Conservation (phyloP, 2,329 filamentous ascomycete genomes). For the Pseudogymnoascus verrucosus region DNA sequence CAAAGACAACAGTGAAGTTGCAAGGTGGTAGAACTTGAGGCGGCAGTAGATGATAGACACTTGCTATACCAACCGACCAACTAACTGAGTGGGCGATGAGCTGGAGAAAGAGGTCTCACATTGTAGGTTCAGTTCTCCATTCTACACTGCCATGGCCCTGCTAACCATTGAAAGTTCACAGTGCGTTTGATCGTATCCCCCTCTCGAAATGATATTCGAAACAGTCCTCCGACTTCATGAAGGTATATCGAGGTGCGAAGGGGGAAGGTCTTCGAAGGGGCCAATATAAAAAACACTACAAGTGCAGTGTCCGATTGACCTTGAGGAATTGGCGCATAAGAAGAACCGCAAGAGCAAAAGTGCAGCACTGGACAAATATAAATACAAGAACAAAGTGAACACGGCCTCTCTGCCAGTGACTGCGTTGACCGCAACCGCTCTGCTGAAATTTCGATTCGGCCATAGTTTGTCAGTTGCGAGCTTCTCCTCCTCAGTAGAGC, state of each 20-base stretch:
- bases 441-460: neutral
- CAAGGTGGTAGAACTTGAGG: neutral
- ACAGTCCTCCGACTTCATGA: neutral
- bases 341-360: neutral
- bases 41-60: neutral
- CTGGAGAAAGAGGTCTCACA: neutral
- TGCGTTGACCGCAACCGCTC: neutral
- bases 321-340: neutral
- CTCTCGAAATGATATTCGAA: neutral
- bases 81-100: neutral
- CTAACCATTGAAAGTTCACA: neutral
- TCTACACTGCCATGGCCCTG: neutral
- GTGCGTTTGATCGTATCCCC: neutral
- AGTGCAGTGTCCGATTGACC: neutral
- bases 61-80: neutral
- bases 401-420: neutral
- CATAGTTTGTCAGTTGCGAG: neutral
- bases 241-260: neutral
- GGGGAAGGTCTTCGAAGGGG: neutral
- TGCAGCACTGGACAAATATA: neutral
- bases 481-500: neutral
- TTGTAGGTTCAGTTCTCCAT: neutral
- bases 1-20: neutral
- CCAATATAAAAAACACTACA: neutral
- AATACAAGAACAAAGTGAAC: neutral